Percentiles rank a stretch among this genome's conserved stretches.
These are phyloP conservation scores for Daldinia concentrica DNA, from an alignment of 495 filamentous ascomycete species.

Conservation along the genomic window DNA sequence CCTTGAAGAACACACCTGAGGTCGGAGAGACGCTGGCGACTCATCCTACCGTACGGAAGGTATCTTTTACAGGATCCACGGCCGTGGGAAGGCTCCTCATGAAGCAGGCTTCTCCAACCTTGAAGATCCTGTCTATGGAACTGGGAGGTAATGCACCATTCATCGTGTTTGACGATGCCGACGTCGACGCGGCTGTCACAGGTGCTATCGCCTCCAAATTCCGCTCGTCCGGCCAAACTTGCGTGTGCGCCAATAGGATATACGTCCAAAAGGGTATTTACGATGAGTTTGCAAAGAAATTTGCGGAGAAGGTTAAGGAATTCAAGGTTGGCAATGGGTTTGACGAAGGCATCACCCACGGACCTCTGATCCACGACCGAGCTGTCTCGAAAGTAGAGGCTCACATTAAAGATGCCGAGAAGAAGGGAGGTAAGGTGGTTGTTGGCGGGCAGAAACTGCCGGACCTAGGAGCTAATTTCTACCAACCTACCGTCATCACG, in stretches of 20 bases:
- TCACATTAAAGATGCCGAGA: constrained; percentile 79
- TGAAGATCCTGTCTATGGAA: constrained; percentile 90
- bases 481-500: constrained; percentile 80
- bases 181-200: constrained; percentile 77
- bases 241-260: constrained; percentile 88
- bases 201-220: constrained; percentile 85
- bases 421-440: constrained; percentile 76
- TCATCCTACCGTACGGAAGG: constrained; percentile 76
- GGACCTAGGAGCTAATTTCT: constrained; percentile 78
- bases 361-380: constrained; percentile 81
- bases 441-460: constrained; percentile 74
- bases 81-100: constrained; percentile 87
- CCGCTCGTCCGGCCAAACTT: constrained; percentile 87
- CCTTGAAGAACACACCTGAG: constrained; percentile 73
- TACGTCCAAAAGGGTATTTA: constrained; percentile 84
- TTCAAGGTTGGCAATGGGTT: constrained; percentile 85
- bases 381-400: constrained; percentile 79
- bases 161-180: constrained; percentile 92
- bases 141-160: constrained; percentile 92
- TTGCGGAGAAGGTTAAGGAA: constrained; percentile 75
- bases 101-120: constrained; percentile 79
- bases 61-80: constrained; percentile 91
- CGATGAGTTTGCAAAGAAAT: constrained; percentile 74
- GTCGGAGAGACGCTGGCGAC: constrained; percentile 79
- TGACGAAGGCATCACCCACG: constrained; percentile 75